A percentile compares a stretch with the other conserved stretches of the same genome.
Conservation (phyloP, 1,284 basidiomycete genomes). For the Volvariella volvacea region DNA sequence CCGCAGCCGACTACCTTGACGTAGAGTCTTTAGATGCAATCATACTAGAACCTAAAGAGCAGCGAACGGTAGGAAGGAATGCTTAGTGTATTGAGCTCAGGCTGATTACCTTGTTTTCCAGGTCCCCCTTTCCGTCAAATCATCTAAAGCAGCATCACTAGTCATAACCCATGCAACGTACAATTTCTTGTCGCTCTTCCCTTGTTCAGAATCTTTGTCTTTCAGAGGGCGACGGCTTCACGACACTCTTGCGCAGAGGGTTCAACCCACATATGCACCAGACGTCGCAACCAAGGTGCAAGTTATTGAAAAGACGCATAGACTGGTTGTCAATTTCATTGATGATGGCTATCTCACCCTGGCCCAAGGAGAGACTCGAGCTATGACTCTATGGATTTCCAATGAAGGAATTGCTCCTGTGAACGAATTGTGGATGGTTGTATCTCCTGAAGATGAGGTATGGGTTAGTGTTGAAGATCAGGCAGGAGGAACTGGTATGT, state of each 20-base stretch:
- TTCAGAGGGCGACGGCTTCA: conserved; percentile 63
- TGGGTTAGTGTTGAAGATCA: conserved; percentile 32
- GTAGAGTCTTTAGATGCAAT: conserved; percentile 57
- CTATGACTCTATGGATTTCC: conserved; percentile 47
- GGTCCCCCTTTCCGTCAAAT: conserved; percentile 59
- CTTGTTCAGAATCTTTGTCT: conserved; percentile 52
- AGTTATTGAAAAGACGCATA: conserved; percentile 54
- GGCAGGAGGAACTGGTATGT: background rate
- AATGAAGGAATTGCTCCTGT: conserved; percentile 55
- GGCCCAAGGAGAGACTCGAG: conserved; percentile 55
- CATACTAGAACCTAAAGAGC: conserved; percentile 49
- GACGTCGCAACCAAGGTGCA: conserved; percentile 50
- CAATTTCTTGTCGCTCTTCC: conserved; percentile 62
- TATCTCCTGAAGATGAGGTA: conserved; percentile 53
- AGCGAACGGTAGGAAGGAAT: conserved; percentile 42
- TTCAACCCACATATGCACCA: conserved; percentile 57
- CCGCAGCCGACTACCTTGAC: conserved; percentile 34
- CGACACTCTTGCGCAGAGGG: conserved; percentile 61
- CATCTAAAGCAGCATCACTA: conserved; percentile 42
- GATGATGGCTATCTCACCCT: conserved; percentile 45
- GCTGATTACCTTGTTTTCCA: conserved; percentile 23
- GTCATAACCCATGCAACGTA: conserved; percentile 51
- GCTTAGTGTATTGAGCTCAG: background rate
- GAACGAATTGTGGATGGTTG: conserved; percentile 63
- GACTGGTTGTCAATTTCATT: conserved; percentile 49